Evolutionary conservation across 2,329 filamentous ascomycete species (phyloP).

Genomic region (Colletotrichum musae): DNA sequence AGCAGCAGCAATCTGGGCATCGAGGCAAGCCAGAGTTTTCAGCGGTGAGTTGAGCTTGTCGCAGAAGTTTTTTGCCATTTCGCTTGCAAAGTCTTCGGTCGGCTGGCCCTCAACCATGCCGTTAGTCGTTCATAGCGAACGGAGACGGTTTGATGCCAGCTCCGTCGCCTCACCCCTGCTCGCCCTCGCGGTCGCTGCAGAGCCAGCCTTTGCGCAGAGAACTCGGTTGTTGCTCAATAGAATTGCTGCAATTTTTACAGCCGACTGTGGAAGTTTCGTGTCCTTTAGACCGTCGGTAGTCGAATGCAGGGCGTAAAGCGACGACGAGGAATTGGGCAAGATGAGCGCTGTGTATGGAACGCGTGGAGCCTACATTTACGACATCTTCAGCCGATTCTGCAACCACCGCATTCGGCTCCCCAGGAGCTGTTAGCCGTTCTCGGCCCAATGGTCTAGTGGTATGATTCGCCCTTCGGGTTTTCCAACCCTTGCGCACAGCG

Average conservation of each 20-base stretch:
- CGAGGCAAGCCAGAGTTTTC: not conserved
- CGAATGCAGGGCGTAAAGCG: no score
- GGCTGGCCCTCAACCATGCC: not conserved
- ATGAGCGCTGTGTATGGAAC: not conserved
- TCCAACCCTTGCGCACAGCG: constrained; percentile 14
- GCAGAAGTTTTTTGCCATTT: no score
- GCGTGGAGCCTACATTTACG: not conserved
- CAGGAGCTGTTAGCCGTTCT: not conserved
- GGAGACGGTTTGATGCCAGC: no score
- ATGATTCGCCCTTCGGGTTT: constrained; percentile 41
- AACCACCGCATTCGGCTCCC: constrained; percentile 10
- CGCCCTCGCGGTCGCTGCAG: no score
- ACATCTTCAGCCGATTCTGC: rapidly evolving
- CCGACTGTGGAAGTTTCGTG: not conserved
- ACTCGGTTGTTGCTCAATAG: no score
- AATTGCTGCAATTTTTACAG: no score
- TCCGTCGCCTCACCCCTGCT: no score
- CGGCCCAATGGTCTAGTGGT: constrained; percentile 41
- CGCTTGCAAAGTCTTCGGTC: not conserved
- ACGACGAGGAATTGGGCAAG: no score
- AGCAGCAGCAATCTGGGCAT: not conserved
- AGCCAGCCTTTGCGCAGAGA: no score
- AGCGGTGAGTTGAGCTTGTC: constrained; percentile 6
- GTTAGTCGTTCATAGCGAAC: no score
- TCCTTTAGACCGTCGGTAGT: not conserved